Evolutionary conservation across 768 basidiomycete genomes (phyloP), one percentile per base, ranked within the genome.

Genomic region (Kockovaella imperatae): DNA sequence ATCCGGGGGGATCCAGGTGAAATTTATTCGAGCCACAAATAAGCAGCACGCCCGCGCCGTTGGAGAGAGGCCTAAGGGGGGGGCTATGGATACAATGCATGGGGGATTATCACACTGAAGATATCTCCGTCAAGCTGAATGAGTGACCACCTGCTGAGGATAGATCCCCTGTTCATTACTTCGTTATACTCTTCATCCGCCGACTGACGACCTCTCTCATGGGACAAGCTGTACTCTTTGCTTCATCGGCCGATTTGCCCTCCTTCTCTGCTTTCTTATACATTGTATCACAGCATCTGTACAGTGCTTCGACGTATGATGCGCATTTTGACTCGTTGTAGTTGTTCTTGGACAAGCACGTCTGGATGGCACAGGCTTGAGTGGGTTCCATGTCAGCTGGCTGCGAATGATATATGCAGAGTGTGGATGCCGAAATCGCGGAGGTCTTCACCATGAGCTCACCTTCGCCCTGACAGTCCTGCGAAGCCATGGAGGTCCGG

Each of bases 391-490:
- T 42, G 10, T 7, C 41, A 42, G 41, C 41, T 23, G 11, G 18
- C 13, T 28, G 6, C 11, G 41, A 11, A 23, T 42, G 13, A 25
- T 23, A 4, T n/a, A 18, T 11, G 25, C n/a, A 26, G 5, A 18
- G n/a, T 46, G 15, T 8, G 25, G 39, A 17, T 28, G 23, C 26
- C 21, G n/a, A 28, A 10, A 40, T n/a, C n/a, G n/a, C n/a, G n/a
- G n/a, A n/a, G n/a, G n/a, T n/a, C n/a, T n/a, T 14, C 41, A 42
- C 14, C 3, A 35, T 17, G 5, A 2, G 39, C 45, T 46, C 18
- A 66, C 67, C 67, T 53, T 69, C 56, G 23, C 62, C 58, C 50
- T 69, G 68, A 53, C 68, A 69, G 20, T 60, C 54, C 44, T 64
- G 62, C 10, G n/a, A n/a, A n/a, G n/a, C n/a, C n/a, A n/a, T n/a